phyloP scores from a whole-genome alignment of 2,329 filamentous ascomycete species.

The Cordyceps fumosorosea region DNA sequence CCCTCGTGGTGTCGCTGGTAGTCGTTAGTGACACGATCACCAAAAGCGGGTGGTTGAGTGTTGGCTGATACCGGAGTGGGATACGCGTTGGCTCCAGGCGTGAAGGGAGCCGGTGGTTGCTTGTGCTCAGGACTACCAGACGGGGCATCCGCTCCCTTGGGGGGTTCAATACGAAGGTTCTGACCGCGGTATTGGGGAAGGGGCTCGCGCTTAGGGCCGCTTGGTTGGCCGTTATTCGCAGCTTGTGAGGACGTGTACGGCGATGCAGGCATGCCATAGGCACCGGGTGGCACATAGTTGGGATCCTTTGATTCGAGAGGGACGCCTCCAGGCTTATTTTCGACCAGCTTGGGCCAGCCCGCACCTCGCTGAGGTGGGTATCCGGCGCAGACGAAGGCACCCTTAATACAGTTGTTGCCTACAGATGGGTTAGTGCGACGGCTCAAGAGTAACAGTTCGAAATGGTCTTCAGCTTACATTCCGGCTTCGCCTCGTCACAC shows the following conservation, averaged over 20 bases:
- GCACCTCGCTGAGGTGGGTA: constrained; percentile 75
- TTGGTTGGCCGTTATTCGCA: constrained; percentile 29
- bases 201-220: constrained; percentile 44
- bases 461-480: constrained; percentile 80
- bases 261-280: constrained; percentile 49
- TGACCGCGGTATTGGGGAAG: constrained; percentile 56
- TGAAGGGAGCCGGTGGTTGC: constrained; percentile 51
- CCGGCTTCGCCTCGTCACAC: constrained; percentile 88
- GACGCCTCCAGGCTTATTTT: constrained; percentile 60
- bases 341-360: constrained; percentile 68
- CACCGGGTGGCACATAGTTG: constrained; percentile 53
- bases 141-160: constrained; percentile 46
- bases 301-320: constrained; percentile 80
- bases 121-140: constrained; percentile 51
- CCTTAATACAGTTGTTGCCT: constrained; percentile 87
- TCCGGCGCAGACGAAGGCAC: constrained; percentile 84
- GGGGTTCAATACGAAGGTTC: constrained; percentile 55
- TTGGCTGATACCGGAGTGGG: constrained; percentile 58
- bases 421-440: constrained; percentile 16
- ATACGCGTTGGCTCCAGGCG: constrained; percentile 45
- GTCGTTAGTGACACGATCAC: constrained; percentile 47
- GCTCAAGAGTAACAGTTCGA: too few relatives aligned
- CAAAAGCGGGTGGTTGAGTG: constrained; percentile 36
- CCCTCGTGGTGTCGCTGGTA: constrained; percentile 50
- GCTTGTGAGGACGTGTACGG: constrained; percentile 29